Conservation (phyloP, 768 basidiomycete genomes). For the Coprinellus micaceus region DNA sequence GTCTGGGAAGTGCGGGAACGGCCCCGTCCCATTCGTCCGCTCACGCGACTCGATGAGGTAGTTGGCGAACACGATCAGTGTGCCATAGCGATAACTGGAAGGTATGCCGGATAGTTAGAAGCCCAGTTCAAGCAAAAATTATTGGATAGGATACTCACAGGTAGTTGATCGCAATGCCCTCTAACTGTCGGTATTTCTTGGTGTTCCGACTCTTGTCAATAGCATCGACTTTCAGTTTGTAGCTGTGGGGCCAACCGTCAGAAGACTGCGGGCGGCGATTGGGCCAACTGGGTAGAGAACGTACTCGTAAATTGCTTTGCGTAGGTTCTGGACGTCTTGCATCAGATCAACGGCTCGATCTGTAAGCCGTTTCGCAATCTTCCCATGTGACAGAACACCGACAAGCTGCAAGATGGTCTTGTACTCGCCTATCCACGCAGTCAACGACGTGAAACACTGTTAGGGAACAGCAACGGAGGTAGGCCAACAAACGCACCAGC, state of each 20-base stretch:
- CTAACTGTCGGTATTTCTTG: conserved; percentile 70
- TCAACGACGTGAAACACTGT: background rate
- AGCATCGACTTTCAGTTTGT: conserved; percentile 87
- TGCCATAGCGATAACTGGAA: conserved; percentile 78
- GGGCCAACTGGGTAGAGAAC: conserved; percentile 26
- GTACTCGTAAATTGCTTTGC: conserved; percentile 93
- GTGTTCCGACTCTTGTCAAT: conserved; percentile 62
- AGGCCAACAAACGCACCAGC: conserved; percentile 53
- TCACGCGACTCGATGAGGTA: conserved; percentile 77
- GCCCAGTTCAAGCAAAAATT: no score
- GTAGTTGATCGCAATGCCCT: conserved; percentile 82
- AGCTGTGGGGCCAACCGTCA: conserved; percentile 41
- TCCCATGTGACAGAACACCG: conserved; percentile 87
- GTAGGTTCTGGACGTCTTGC: conserved; percentile 95
- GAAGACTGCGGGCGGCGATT: no score
- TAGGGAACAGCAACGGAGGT: background rate
- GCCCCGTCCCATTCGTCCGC: conserved; percentile 16
- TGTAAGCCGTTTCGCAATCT: conserved; percentile 85
- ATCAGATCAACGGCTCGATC: conserved; percentile 88
- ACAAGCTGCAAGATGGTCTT: conserved; percentile 95
- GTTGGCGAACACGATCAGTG: conserved; percentile 91
- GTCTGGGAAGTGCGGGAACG: conserved; percentile 60
- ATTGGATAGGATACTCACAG: no score
- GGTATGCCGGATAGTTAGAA: no score
- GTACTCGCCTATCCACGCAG: conserved; percentile 78